Percentiles rank a stretch among this genome's conserved stretches.
phyloP scores from a whole-genome alignment of 2,329 filamentous ascomycete species.

The Zasmidium citrigriseum region DNA sequence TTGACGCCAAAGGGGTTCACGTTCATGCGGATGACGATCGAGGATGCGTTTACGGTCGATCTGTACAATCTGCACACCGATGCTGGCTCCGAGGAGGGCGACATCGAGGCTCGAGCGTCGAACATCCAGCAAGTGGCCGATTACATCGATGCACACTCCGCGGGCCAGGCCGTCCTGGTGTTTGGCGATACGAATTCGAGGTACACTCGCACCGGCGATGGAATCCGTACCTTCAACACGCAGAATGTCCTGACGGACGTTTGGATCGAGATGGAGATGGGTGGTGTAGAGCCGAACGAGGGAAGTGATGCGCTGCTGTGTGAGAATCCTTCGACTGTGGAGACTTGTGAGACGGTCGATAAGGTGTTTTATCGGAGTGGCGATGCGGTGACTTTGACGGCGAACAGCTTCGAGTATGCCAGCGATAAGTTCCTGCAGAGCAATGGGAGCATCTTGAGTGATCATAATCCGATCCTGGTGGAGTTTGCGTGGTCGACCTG shows the following conservation, averaged over 20 bases:
- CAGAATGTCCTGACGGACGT: slow-evolving; percentile 58
- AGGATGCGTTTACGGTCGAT: slow-evolving; percentile 59
- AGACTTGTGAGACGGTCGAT: slow-evolving; percentile 65
- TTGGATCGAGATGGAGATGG: slow-evolving; percentile 57
- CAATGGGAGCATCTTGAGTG: slow-evolving; percentile 59
- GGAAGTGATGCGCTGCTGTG: slow-evolving; percentile 39
- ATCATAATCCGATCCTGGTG: slow-evolving; percentile 65
- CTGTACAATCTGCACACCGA: slow-evolving; percentile 69
- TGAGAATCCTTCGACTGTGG: slow-evolving; percentile 54
- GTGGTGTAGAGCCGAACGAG: neutral
- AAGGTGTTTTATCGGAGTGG: slow-evolving; percentile 62
- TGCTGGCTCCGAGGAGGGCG: slow-evolving; percentile 57
- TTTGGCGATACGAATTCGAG: slow-evolving; percentile 67
- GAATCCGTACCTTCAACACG: slow-evolving; percentile 50
- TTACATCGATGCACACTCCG: slow-evolving; percentile 58
- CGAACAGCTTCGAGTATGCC: slow-evolving; percentile 58
- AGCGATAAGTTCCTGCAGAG: slow-evolving; percentile 58
- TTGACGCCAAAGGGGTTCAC: slow-evolving; percentile 71
- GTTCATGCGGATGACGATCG: slow-evolving; percentile 61
- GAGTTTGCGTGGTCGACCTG: slow-evolving; percentile 43
- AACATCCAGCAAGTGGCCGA: slow-evolving; percentile 62
- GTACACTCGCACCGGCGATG: slow-evolving; percentile 61
- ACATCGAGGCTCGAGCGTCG: slow-evolving; percentile 57
- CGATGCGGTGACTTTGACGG: slow-evolving; percentile 46
- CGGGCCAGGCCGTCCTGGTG: slow-evolving; percentile 63